phyloP scores from a whole-genome alignment of 2,329 filamentous ascomycete species.

The Diaporthe australafricana region DNA sequence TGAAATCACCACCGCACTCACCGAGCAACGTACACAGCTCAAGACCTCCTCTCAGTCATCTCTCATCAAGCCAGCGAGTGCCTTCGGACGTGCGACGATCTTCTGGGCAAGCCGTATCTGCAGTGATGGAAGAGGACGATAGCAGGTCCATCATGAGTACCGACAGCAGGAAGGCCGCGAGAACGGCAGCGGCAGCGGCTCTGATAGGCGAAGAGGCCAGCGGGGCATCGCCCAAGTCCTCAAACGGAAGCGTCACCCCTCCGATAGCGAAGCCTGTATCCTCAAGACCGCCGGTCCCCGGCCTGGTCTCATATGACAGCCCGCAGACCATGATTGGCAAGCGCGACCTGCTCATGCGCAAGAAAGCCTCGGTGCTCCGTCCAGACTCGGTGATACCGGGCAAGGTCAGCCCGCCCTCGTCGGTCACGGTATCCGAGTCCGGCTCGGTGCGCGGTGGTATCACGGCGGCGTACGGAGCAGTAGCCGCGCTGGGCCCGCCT shows the following conservation, averaged over 20 bases:
- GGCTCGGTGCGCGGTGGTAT: conserved; percentile 51
- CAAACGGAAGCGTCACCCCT: conserved; percentile 6
- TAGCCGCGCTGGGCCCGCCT: not conserved
- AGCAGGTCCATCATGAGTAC: conserved; percentile 37
- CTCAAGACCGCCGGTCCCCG: conserved; percentile 50
- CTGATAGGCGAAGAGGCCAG: conserved; percentile 30
- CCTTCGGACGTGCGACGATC: conserved; percentile 8
- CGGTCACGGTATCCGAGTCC: conserved; percentile 53
- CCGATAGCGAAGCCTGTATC: conserved; percentile 37
- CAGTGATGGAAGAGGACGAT: conserved; percentile 58
- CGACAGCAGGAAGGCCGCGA: conserved; percentile 33
- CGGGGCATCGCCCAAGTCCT: conserved; percentile 41
- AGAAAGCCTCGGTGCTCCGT: conserved; percentile 51
- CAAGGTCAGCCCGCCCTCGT: conserved; percentile 23
- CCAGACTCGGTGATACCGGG: conserved; percentile 17
- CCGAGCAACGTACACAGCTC: not conserved
- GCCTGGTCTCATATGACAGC: conserved; percentile 62
- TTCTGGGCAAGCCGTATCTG: not conserved
- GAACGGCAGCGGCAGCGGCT: conserved; percentile 39
- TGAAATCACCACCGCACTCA: not conserved
- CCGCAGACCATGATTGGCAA: conserved; percentile 68
- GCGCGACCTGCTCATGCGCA: conserved; percentile 65
- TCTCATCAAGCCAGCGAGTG: conserved; percentile 27
- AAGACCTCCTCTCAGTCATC: conserved; percentile 28
- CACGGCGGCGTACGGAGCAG: not conserved